These are phyloP conservation scores for Eucalyptus tenuipes DNA, from an alignment of 345 rosid genomes.

Conservation along the genomic window DNA sequence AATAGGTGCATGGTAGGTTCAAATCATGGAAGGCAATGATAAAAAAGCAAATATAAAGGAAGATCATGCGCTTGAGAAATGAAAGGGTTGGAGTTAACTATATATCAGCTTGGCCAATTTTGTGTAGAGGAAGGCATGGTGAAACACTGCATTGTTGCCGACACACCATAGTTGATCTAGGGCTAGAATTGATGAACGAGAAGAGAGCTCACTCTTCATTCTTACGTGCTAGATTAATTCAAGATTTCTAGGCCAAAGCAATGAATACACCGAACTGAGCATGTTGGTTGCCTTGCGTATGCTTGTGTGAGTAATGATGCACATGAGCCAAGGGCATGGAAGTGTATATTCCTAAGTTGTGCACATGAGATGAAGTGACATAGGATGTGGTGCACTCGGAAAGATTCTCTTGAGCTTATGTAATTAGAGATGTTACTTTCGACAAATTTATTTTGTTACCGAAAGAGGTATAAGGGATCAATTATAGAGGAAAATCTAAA, in stretches of 20 bases:
- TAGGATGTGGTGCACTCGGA: not conserved
- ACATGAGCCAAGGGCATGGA: not conserved
- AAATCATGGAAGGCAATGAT: not conserved
- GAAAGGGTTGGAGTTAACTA: not conserved
- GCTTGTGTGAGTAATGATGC: not conserved
- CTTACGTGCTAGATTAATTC: not conserved
- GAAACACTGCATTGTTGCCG: not conserved
- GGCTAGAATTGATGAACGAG: not conserved
- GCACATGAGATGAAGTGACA: not conserved
- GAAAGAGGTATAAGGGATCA: not conserved
- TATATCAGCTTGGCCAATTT: not conserved
- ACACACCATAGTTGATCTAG: not conserved
- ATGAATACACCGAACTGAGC: not conserved
- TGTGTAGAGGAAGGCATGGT: not conserved
- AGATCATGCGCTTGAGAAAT: not conserved
- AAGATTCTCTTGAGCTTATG: not conserved
- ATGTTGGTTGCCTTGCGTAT: not conserved
- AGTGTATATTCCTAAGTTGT: not conserved
- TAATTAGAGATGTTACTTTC: not conserved
- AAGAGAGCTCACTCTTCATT: not conserved
- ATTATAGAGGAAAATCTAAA: not conserved
- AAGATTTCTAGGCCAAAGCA: not conserved
- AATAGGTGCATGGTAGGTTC: not conserved
- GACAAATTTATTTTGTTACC: not conserved
- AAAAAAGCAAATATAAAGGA: not conserved